Base-by-base conservation (phyloP, 495 filamentous ascomycete genomes). In the Pseudotulostoma volvatum region DNA sequence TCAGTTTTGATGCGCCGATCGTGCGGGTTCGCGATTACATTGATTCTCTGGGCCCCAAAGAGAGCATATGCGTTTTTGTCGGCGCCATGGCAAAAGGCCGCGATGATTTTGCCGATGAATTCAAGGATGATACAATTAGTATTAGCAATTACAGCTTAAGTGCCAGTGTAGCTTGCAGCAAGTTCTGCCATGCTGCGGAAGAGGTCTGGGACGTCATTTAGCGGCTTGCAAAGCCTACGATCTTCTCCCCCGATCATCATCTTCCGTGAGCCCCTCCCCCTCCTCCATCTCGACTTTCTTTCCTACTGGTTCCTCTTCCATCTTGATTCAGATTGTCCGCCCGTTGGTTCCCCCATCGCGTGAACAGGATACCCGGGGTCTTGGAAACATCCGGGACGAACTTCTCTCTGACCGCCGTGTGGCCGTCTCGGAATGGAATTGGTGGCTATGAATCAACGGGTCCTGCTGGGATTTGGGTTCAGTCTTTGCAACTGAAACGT, bases 131-230 rank as follows among this genome's bases (percentile, higher is more conserved):
- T 56, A 79, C 88, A 46, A 95, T 97, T 62, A 81, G 83, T 48
- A 94, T 97, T 61, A 95, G 90, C 65, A 93, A 94, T 58, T 97
- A 80, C 73, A 93, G 83, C 59, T 69, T 97, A 33, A 92, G 83
- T 51, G 90, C 90, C 34, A 93, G 85, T 64, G 88, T 97, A 20
- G 90, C 90, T 23, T 97, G 90, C 67, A 92, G 86, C 67, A 96
- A 95, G 61, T 95, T 97, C 66, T 95, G 90, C 63, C 90, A 97
- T 59, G 90, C 90, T 33, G 90, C 86, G 19, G 90, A 97, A 60
- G 90, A 97, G 55, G 77, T 79, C 31, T 97, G 90, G 90, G 76
- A 85, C 48, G 84, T 97, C 45, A 71, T 94, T 48, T 97, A 71
- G 61, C 31, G n/a, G n/a, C n/a, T 18, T 25, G 37, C 25, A 23